phyloP scores from a whole-genome alignment of 2,329 filamentous ascomycete genomes.

The Talaromyces sp. region DNA sequence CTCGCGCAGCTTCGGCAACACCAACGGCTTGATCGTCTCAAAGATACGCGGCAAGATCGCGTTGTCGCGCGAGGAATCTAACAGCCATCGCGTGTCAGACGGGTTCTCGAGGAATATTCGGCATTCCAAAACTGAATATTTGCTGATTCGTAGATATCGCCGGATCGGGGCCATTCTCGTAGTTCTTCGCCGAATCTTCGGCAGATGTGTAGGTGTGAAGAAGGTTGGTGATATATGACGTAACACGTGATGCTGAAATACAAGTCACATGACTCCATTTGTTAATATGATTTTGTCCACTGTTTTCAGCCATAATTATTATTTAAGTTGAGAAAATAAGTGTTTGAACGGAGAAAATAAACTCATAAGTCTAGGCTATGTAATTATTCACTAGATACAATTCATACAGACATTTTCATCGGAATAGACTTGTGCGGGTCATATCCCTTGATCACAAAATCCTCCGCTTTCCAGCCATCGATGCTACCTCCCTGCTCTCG shows the following conservation, averaged over 20 bases:
- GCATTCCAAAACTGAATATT: constrained; percentile 91
- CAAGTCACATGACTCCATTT: neutral
- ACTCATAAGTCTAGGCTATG: neutral
- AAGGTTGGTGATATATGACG: neutral
- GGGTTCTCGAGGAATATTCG: constrained; percentile 95
- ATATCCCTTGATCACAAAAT: constrained; percentile 84
- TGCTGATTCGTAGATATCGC: constrained; percentile 84
- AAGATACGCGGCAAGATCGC: constrained; percentile 67
- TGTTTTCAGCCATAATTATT: neutral
- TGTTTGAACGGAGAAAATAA: neutral
- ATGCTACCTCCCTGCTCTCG: constrained; percentile 66
- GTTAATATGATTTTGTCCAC: neutral
- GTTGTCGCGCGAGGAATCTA: constrained; percentile 61
- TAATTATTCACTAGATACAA: neutral
- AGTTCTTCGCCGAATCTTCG: neutral
- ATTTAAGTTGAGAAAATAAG: neutral
- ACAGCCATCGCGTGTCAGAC: constrained; percentile 72
- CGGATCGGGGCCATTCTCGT: constrained; percentile 74
- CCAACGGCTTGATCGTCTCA: constrained; percentile 73
- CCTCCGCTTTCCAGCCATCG: constrained; percentile 84
- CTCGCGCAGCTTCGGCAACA: constrained; percentile 86
- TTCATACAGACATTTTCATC: constrained; percentile 96
- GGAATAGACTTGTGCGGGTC: constrained; percentile 84
- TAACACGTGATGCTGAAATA: neutral
- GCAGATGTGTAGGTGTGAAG: neutral